A percentile compares a stretch with the other conserved stretches of the same genome.
Evolutionary conservation across 2,329 filamentous ascomycete genomes (phyloP).

Genomic region (Penicillium sp.): DNA sequence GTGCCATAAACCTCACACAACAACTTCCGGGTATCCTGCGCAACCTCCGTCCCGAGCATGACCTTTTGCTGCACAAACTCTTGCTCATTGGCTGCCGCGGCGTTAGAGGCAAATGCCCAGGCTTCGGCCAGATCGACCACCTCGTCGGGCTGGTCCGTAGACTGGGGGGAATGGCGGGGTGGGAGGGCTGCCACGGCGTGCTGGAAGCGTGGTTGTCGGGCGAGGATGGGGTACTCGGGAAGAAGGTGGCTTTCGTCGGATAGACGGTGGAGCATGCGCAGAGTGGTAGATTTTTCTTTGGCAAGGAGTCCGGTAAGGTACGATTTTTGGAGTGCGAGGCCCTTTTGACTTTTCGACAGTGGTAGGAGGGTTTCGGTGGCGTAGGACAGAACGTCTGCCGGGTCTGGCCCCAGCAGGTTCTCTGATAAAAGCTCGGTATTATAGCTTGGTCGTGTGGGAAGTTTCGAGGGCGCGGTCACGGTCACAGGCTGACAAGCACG

Average conservation of each 20-base stretch:
- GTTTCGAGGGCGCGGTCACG: constrained; percentile 30
- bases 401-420: constrained; percentile 27
- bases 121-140: constrained; percentile 41
- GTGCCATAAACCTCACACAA: constrained; percentile 39
- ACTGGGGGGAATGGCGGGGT: constrained; percentile 23
- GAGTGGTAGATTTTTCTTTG: constrained; percentile 43
- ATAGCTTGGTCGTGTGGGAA: constrained; percentile 21
- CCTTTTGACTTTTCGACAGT: constrained; percentile 41
- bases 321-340: constrained; percentile 43
- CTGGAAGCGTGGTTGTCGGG: constrained; percentile 43
- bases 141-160: constrained; percentile 35
- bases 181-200: constrained; percentile 36
- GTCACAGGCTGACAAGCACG: constrained; percentile 41
- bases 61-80: constrained; percentile 42
- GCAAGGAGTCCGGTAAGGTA: constrained; percentile 43
- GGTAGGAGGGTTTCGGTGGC: constrained; percentile 39
- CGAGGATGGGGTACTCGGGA: constrained; percentile 45
- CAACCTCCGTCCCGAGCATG: constrained; percentile 36
- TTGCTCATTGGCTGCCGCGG: constrained; percentile 36
- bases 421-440: constrained; percentile 18
- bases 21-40: constrained; percentile 34
- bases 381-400: constrained; percentile 39
- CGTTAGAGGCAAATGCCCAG: constrained; percentile 46
- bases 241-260: constrained; percentile 49
- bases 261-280: constrained; percentile 45